Conservation (phyloP, 805 yeast species). For the Candida manassasensis region DNA sequence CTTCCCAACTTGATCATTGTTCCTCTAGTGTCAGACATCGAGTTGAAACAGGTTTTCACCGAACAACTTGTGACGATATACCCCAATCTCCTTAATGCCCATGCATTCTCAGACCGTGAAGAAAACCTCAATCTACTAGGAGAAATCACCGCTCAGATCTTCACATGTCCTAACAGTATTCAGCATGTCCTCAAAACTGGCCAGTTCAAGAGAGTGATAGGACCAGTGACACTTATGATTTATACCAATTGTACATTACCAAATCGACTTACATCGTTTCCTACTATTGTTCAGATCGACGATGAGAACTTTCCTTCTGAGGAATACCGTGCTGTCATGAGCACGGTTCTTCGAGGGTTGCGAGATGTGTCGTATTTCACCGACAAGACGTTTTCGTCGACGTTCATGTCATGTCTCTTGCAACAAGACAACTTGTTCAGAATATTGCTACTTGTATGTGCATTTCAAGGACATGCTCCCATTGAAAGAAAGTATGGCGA, state of each 20-base stretch:
- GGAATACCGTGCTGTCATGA: constrained; percentile 20
- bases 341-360: constrained; percentile 27
- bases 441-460: constrained; percentile 43
- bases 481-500: constrained; percentile 59
- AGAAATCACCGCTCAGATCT: constrained; percentile 35
- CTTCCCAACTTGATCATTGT: constrained; percentile 51
- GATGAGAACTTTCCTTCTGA: constrained; percentile 5
- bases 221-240: constrained; percentile 43
- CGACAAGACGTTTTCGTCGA: constrained; percentile 17
- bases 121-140: constrained; percentile 34
- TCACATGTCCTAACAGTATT: constrained; percentile 42
- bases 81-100: constrained; percentile 44
- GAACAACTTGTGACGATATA: constrained; percentile 52
- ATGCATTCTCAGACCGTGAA: constrained; percentile 49
- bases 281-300: constrained; percentile 23
- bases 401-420: constrained; percentile 20
- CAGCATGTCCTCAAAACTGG: constrained; percentile 37
- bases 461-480: constrained; percentile 56
- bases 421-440: constrained; percentile 35
- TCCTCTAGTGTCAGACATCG: constrained; percentile 47
- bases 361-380: constrained; percentile 26
- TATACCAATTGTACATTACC: constrained; percentile 34
- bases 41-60: constrained; percentile 45
- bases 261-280: constrained; percentile 32
- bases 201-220: constrained; percentile 40